These are phyloP conservation scores for Hyphopichia fennica DNA, from an alignment of 1,139 yeast species.

Conservation along the genomic window DNA sequence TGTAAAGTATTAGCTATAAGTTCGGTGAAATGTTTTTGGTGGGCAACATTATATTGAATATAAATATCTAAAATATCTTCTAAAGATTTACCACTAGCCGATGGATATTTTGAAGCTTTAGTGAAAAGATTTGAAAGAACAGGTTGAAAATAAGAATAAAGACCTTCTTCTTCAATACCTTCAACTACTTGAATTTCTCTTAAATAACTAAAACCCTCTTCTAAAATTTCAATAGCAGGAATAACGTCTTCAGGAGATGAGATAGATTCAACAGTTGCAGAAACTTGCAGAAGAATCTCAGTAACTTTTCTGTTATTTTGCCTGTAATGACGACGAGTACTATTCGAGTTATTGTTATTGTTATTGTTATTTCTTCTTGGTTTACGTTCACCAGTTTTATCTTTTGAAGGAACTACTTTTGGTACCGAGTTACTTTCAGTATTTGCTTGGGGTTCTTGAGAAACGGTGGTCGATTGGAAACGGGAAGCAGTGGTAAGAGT, in stretches of 20 bases:
- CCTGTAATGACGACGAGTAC: not conserved
- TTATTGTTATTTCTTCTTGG: not conserved
- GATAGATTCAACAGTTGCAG: slow-evolving; percentile 24
- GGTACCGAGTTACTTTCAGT: not conserved
- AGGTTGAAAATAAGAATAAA: slow-evolving; percentile 29
- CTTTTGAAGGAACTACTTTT: not conserved
- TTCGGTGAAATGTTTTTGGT: slow-evolving; percentile 30
- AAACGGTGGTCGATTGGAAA: slow-evolving; percentile 14
- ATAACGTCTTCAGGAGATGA: slow-evolving; percentile 21
- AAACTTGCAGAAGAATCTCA: slow-evolving; percentile 36
- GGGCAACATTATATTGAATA: slow-evolving; percentile 29
- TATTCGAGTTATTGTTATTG: not conserved
- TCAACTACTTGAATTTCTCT: slow-evolving; percentile 39
- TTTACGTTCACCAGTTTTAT: not conserved
- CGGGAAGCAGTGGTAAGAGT: slow-evolving; percentile 7
- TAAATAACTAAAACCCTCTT: slow-evolving; percentile 43
- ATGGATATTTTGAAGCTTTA: slow-evolving; percentile 16
- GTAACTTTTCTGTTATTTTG: slow-evolving; percentile 22
- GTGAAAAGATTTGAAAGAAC: slow-evolving; percentile 22
- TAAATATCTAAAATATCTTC: slow-evolving; percentile 29
- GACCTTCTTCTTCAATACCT: slow-evolving; percentile 23
- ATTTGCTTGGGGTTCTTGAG: not conserved
- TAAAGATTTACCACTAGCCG: slow-evolving; percentile 12
- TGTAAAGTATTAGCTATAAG: slow-evolving; percentile 22
- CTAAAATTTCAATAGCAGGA: slow-evolving; percentile 40